Percentiles rank a stretch among this genome's conserved stretches.
phyloP scores from a whole-genome alignment of 2,329 filamentous ascomycete genomes.

The Paracoccidioides lutzii region DNA sequence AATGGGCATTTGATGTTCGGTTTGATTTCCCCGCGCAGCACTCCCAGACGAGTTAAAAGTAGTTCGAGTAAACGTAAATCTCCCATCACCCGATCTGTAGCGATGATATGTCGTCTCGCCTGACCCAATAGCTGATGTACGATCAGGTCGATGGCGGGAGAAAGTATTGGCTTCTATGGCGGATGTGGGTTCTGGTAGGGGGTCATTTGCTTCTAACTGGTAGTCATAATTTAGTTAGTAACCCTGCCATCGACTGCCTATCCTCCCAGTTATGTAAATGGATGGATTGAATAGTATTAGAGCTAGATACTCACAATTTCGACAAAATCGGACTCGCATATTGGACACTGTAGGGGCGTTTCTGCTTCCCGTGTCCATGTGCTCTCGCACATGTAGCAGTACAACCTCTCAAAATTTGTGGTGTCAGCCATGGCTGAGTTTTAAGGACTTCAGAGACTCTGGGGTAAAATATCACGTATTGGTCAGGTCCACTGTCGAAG shows the following conservation, averaged over 20 bases:
- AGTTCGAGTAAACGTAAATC: slow-evolving; percentile 29
- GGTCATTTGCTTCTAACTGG: neutral
- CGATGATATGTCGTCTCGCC: slow-evolving; percentile 23
- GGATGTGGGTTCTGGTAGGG: neutral
- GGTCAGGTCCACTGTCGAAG: neutral
- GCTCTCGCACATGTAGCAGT: slow-evolving; percentile 66
- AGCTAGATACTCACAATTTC: slow-evolving; percentile 58
- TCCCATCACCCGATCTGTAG: slow-evolving; percentile 35
- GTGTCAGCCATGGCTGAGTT: slow-evolving; percentile 22
- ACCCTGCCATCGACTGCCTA: neutral
- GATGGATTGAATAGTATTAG: slow-evolving; percentile 1
- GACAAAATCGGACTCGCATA: slow-evolving; percentile 64
- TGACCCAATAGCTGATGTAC: neutral
- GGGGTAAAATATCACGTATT: neutral
- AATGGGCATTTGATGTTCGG: neutral
- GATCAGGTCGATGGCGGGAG: too few species aligned
- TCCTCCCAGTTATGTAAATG: neutral
- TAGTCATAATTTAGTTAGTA: neutral
- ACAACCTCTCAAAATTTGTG: slow-evolving; percentile 43
- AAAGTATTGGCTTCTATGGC: neutral
- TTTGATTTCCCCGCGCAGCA: slow-evolving; percentile 11
- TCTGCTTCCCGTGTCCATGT: slow-evolving; percentile 67
- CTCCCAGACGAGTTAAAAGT: slow-evolving; percentile 16
- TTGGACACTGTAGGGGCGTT: slow-evolving; percentile 56
- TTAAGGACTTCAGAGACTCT: neutral